Evolutionary conservation across 352 stramenopile genomes (phyloP).

Genomic region (Achlya hypogyna): DNA sequence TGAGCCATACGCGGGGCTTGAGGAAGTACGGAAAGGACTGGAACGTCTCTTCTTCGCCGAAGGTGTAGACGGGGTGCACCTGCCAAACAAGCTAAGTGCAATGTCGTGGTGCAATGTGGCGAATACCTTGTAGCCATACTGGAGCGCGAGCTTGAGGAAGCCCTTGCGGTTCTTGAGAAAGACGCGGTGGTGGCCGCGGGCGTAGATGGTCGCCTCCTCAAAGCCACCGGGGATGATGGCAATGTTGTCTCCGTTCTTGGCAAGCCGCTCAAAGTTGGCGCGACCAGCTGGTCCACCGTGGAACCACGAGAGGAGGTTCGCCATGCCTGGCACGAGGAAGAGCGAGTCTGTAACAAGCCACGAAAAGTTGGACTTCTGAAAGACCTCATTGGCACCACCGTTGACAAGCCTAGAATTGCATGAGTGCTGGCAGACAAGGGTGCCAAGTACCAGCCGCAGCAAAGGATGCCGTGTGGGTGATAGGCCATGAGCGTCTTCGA

Average conservation of each 20-base stretch:
- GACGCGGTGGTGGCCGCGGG: constrained; percentile 72
- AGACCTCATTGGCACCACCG: constrained; percentile 39
- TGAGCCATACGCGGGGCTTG: constrained; percentile 65
- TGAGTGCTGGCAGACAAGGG: neutral
- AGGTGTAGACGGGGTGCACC: constrained; percentile 82
- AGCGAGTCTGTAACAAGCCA: constrained; percentile 64
- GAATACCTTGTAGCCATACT: constrained; percentile 82
- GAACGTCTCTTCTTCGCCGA: constrained; percentile 87
- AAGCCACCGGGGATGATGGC: constrained; percentile 87
- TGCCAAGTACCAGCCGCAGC: constrained; percentile 33
- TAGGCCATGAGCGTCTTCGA: constrained; percentile 27
- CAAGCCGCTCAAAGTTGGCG: constrained; percentile 38
- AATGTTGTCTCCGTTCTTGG: constrained; percentile 49
- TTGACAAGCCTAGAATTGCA: constrained; percentile 29
- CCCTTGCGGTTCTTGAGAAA: constrained; percentile 87
- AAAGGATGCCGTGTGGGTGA: constrained; percentile 60
- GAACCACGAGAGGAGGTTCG: constrained; percentile 63
- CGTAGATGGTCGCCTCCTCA: constrained; percentile 88
- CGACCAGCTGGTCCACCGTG: constrained; percentile 46
- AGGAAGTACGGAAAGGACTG: constrained; percentile 77
- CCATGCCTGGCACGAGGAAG: constrained; percentile 58
- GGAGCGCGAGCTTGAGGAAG: constrained; percentile 90
- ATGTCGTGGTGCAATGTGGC: too few species aligned
- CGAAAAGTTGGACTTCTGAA: constrained; percentile 32
- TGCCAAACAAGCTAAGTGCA: neutral